These are phyloP conservation scores for Moelleriella libera DNA, from an alignment of 2,329 filamentous ascomycete species.

Conservation along the genomic window DNA sequence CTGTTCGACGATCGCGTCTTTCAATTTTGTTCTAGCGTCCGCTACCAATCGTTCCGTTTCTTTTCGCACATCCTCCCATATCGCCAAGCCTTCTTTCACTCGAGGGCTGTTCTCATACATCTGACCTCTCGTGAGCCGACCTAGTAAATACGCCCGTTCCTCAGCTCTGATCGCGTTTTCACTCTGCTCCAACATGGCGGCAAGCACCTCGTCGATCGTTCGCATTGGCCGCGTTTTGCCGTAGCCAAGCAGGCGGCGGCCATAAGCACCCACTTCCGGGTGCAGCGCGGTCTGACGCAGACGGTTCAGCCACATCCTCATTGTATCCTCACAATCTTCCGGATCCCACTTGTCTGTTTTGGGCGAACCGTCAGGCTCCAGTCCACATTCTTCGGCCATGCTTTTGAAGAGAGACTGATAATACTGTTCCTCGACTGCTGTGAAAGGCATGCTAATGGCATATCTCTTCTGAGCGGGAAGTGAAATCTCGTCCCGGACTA, in stretches of 20 bases:
- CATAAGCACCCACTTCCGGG: constrained; percentile 61
- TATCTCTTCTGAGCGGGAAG: constrained; percentile 75
- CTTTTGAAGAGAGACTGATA: constrained; percentile 64
- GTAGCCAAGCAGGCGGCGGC: constrained; percentile 48
- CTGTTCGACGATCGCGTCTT: constrained; percentile 27
- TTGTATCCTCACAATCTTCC: constrained; percentile 49
- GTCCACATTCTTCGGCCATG: constrained; percentile 56
- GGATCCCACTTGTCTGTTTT: constrained; percentile 48
- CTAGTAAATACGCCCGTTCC: constrained; percentile 50
- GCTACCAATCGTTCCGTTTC: constrained; percentile 38
- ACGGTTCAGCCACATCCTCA: constrained; percentile 67
- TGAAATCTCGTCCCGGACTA: constrained; percentile 62
- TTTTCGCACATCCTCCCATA: constrained; percentile 49
- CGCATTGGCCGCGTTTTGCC: constrained; percentile 53
- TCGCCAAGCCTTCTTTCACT: constrained; percentile 49
- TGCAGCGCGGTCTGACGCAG: constrained; percentile 76
- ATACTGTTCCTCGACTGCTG: constrained; percentile 78
- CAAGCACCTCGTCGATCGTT: constrained; percentile 75
- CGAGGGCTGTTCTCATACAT: constrained; percentile 61
- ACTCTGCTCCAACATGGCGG: constrained; percentile 82
- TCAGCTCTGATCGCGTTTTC: constrained; percentile 52
- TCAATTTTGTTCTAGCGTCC: constrained; percentile 50
- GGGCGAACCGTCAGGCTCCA: constrained; percentile 52
- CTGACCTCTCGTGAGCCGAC: constrained; percentile 58
- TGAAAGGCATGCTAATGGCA: constrained; percentile 82